Conservation (phyloP, 768 basidiomycete species). For the Tricholoma furcatifolium region DNA sequence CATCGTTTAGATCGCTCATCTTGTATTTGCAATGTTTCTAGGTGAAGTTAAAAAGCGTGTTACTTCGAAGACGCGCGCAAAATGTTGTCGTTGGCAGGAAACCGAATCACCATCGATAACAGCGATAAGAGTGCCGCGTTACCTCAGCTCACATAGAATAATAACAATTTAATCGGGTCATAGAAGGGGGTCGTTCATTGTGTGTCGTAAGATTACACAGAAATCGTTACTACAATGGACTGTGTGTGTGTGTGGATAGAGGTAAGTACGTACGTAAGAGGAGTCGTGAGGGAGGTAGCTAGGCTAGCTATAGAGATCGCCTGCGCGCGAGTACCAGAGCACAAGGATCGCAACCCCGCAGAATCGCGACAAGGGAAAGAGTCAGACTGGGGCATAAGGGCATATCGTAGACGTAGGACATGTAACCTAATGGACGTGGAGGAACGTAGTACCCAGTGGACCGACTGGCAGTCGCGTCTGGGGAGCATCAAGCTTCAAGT, state of each 20-base stretch:
- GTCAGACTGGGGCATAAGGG: conserved; percentile 23
- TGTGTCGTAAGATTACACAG: conserved; percentile 39
- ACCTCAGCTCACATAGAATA: too few species aligned
- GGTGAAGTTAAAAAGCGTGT: not conserved
- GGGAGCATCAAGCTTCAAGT: conserved; percentile 31
- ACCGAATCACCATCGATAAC: conserved; percentile 13
- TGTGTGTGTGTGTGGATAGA: conserved; percentile 31
- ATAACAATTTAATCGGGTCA: conserved; percentile 11
- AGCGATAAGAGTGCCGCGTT: conserved; percentile 3
- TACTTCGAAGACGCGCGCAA: not conserved
- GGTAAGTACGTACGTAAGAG: conserved; percentile 5
- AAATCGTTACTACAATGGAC: conserved; percentile 44
- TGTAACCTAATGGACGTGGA: conserved; percentile 14
- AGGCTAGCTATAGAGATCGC: conserved; percentile 8
- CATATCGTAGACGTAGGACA: conserved; percentile 23
- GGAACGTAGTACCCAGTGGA: conserved; percentile 11
- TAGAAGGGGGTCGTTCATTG: conserved; percentile 32
- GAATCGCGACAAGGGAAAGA: conserved; percentile 16
- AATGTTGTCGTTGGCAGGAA: not conserved
- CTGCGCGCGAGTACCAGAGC: conserved; percentile 14
- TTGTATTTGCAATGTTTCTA: conserved; percentile 7
- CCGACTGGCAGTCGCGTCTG: conserved; percentile 23
- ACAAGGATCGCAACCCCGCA: conserved; percentile 15
- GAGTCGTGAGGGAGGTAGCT: conserved; percentile 12
- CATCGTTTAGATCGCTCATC: conserved; percentile 49